These are phyloP conservation scores for Xerocomellus intermedius DNA, from an alignment of 768 basidiomycete species.

Conservation along the genomic window DNA sequence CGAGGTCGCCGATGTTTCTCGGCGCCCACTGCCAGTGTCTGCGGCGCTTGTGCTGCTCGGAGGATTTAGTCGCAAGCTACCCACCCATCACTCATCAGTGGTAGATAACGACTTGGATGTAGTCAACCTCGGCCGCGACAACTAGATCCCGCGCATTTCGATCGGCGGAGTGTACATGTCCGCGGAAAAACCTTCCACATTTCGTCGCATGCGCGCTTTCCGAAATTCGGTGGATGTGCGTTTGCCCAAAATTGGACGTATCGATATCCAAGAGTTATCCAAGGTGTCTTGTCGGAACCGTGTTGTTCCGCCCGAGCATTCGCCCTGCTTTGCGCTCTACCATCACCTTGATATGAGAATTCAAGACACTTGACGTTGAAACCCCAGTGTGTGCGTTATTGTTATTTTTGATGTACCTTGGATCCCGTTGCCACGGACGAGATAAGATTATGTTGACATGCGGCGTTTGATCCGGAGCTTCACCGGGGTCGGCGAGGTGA, in stretches of 20 bases:
- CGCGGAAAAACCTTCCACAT: not conserved
- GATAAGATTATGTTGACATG: slow-evolving; percentile 24
- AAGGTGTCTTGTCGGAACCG: not conserved
- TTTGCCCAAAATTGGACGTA: not conserved
- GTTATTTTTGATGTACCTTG: not conserved
- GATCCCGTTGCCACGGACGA: slow-evolving; percentile 10
- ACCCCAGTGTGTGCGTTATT: not conserved
- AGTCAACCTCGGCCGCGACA: not conserved
- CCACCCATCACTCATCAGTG: not conserved
- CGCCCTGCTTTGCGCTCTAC: not conserved
- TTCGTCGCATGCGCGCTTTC: not conserved
- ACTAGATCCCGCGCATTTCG: not conserved
- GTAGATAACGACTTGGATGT: not conserved
- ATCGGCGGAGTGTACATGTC: slow-evolving; percentile 1
- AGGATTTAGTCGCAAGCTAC: not conserved
- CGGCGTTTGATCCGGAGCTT: slow-evolving; percentile 25
- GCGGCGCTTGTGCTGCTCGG: not conserved
- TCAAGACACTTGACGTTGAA: not conserved
- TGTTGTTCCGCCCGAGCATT: not conserved
- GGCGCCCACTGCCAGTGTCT: not conserved
- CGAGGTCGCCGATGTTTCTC: not conserved
- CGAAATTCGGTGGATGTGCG: not conserved
- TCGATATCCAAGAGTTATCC: not conserved
- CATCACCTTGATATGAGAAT: not conserved
- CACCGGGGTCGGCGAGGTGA: slow-evolving; percentile 2